Percentiles rank a stretch among this genome's conserved stretches.
Conservation (phyloP, 2,329 filamentous ascomycete species). For the Neonectria punicea region DNA sequence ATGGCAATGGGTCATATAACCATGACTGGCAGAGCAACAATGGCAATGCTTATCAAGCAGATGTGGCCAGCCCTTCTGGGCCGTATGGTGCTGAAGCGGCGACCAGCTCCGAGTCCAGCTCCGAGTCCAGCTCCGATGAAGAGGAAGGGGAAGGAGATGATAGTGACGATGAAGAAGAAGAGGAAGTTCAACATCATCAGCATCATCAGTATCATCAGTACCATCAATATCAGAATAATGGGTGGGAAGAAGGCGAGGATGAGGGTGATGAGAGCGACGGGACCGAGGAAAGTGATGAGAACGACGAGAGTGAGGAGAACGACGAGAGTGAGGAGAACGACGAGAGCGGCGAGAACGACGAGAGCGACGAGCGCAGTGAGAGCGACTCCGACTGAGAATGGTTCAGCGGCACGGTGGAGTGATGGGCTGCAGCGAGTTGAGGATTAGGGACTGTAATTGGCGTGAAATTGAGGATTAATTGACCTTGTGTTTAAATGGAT, state of each 20-base stretch:
- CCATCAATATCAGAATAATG: neutral
- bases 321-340: neutral
- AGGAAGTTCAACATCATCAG: too few species aligned
- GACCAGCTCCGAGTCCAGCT: neutral
- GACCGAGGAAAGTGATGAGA: neutral
- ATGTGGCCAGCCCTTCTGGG: neutral
- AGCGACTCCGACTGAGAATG: neutral
- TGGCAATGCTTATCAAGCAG: neutral
- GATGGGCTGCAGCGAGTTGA: too few species aligned
- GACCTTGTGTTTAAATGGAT: too few species aligned
- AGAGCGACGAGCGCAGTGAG: too few species aligned
- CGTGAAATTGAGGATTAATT: too few species aligned
- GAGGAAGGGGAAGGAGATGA: too few species aligned
- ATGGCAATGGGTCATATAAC: neutral
- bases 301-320: neutral
- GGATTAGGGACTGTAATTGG: too few species aligned
- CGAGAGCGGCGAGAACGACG: neutral
- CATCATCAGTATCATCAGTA: neutral
- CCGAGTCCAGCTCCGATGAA: too few species aligned
- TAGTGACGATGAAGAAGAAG: too few species aligned
- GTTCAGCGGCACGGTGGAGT: neutral
- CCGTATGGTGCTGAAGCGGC: neutral
- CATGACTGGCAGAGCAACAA: neutral
- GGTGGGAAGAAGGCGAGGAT: neutral
- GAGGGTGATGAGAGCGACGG: neutral